Conservation (phyloP, 169 alveolate genomes). For the Eimeria brunetti region DNA sequence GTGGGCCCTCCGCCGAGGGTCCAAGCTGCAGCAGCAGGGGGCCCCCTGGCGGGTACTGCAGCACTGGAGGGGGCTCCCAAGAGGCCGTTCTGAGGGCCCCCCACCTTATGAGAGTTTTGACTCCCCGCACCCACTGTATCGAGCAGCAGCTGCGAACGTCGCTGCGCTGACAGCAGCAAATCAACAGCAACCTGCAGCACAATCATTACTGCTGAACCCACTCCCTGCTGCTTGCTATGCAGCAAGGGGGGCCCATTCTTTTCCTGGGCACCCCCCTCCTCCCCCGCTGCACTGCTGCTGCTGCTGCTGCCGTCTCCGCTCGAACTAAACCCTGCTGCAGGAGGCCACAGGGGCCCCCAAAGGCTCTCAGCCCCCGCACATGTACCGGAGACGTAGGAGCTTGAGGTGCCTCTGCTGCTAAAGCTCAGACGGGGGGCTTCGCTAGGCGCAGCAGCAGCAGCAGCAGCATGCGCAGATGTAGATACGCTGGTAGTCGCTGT, state of each 20-base stretch:
- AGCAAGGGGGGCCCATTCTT: neutral
- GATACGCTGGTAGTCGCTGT: neutral
- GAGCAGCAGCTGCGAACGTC: neutral
- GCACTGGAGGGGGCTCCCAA: neutral
- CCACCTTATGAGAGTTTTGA: neutral
- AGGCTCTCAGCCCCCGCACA: neutral
- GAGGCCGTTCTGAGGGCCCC: neutral
- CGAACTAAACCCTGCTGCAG: neutral
- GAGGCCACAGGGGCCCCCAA: conserved; percentile 16
- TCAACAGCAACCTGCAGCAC: conserved; percentile 14
- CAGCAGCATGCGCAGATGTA: neutral
- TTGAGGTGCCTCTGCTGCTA: neutral
- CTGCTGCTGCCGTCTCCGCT: neutral
- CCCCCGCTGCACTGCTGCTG: neutral
- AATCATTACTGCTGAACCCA: neutral
- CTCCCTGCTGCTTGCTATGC: neutral
- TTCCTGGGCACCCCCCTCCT: neutral
- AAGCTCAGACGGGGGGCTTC: neutral
- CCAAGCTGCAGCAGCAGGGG: neutral
- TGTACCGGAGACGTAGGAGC: neutral
- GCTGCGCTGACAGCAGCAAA: conserved; percentile 14
- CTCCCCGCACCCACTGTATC: neutral
- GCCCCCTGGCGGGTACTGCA: neutral
- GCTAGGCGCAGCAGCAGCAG: conserved; percentile 3
- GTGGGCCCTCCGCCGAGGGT: neutral